These are phyloP conservation scores for Starmerella cellae DNA, from an alignment of 805 yeast species.

Conservation along the genomic window DNA sequence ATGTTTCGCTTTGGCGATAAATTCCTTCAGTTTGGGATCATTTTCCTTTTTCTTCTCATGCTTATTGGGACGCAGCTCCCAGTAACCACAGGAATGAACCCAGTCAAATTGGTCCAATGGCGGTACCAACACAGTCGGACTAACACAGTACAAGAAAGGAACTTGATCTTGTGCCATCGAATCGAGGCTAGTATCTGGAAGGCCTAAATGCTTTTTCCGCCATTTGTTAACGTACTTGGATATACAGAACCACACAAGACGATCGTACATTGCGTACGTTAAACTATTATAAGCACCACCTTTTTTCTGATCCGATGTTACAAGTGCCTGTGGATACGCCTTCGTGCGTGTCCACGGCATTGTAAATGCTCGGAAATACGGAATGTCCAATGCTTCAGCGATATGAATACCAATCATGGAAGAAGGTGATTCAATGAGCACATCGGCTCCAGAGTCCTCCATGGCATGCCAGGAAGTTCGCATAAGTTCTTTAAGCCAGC, in stretches of 20 bases:
- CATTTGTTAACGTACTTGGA: constrained; percentile 76
- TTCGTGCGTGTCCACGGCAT: constrained; percentile 98
- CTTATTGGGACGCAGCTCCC: constrained; percentile 59
- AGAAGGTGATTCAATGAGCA: constrained; percentile 87
- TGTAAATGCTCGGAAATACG: constrained; percentile 88
- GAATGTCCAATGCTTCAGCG: constrained; percentile 80
- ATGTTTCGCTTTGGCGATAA: constrained; percentile 47
- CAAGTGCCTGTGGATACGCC: constrained; percentile 92
- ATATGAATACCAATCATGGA: constrained; percentile 93
- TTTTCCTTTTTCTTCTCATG: constrained; percentile 35
- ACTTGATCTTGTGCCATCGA: constrained; percentile 61
- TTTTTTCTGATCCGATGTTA: constrained; percentile 83
- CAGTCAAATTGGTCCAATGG: constrained; percentile 88
- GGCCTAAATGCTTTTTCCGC: constrained; percentile 54
- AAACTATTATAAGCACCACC: constrained; percentile 88
- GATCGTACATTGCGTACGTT: constrained; percentile 88
- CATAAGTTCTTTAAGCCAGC: constrained; percentile 70
- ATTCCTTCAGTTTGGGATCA: constrained; percentile 42
- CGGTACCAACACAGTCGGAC: constrained; percentile 82
- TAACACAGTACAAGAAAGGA: constrained; percentile 80
- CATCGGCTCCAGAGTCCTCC: constrained; percentile 49
- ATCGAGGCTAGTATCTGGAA: constrained; percentile 59
- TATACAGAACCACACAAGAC: constrained; percentile 85
- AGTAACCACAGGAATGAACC: constrained; percentile 91
- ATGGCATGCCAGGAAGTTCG: constrained; percentile 76